Base-by-base conservation (phyloP, 2,329 filamentous ascomycete species). In the Huntiella decipiens region DNA sequence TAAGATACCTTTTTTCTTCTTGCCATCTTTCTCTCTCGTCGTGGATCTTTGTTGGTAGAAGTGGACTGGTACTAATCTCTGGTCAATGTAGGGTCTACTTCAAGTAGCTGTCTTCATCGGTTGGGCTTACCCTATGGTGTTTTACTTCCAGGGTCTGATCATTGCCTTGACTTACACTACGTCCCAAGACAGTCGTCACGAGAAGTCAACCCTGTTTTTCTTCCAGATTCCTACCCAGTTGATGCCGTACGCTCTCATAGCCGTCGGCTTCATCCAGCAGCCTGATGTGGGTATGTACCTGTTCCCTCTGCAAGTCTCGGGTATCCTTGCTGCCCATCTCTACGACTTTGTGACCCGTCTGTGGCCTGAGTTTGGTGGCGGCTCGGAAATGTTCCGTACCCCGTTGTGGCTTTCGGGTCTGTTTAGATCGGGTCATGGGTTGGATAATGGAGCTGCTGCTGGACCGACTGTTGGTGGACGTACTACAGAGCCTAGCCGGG, bases 301-400 rank as follows among this genome's bases (percentile, higher is more conserved):
- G 3, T 70, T 82, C 7, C 56, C 82, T 48, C 55, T 77, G 4
- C 77, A 92, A 56, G 60, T 75, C 4, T 82, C 74, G 3, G 44
- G 39, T 5, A 28, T 50, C n/a, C 19, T 50, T 17, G 83, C 87
- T 10, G 87, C 87, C 4, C 91, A 98, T 59, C 56, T 91, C 15
- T 93, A 85, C 61, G 83, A 96, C 58, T 98, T 96, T 57, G 61
- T 95, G 43, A 85, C 82, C 2, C 74, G 83, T 42, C 70, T 95
- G 37, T 96, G 86, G 68, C 91, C 91, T 4, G 76, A 82, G 46
- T 91, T 91, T 57, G 88, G 86, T 31, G 82, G 83, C 47, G 91
- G 91, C 0, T 68, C 66, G 44, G 93, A 87, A 56, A 69, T 79
- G 42, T 67, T 95, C 33, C 66, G 70, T 11, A 91, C 86, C 0